Base-by-base conservation (phyloP, 1,284 basidiomycete genomes). In the Ustanciosporium gigantosporum region DNA sequence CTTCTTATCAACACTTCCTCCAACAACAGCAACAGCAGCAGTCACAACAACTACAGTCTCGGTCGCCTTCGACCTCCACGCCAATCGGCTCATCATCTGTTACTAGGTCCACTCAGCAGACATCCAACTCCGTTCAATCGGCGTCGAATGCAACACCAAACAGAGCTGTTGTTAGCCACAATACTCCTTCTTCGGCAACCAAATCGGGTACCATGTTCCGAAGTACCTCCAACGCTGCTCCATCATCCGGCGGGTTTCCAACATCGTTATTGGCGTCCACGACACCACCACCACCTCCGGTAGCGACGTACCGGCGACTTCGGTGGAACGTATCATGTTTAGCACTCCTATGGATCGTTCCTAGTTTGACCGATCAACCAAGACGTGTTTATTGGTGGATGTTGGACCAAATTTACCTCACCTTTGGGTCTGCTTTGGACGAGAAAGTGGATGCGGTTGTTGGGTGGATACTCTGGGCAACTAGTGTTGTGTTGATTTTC, bases 401-500 rank as follows among this genome's bases (percentile, higher is more conserved):
- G 4, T 39, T 65, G 23, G 61, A 65, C 23, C 29, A 31, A 21
- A 45, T 65, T 9, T 56, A 65, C 41, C 13, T 50, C 23, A 25
- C 45, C 15, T 41, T 55, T 2, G 61, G 61, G 3, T 55, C 55
- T 4, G 42, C 43, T 15, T 35, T 47, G 9, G 61, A 65, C 31
- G 61, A 58, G 42, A 17, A 47, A 1, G 44, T 56, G 4, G 61
- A 65, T 24, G 50, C 55, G 2, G 20, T 59, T 11, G 36, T 65
- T 3, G 50, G 50, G 0, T 65, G 61, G 61, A 41, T 51, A 22
- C 15, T 58, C 0, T 65, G 61, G 61, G 61, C 61, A 1, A 13
- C 46, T 7, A 55, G 46, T n/a, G 43, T 65, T 2, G 38, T 65
- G 7, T n/a, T 65, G 20, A 23, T 65, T 2, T 65, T 65, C 51